These are phyloP conservation scores for Allium sativum DNA, from an alignment of 106 monocot genomes.

Conservation along the genomic window DNA sequence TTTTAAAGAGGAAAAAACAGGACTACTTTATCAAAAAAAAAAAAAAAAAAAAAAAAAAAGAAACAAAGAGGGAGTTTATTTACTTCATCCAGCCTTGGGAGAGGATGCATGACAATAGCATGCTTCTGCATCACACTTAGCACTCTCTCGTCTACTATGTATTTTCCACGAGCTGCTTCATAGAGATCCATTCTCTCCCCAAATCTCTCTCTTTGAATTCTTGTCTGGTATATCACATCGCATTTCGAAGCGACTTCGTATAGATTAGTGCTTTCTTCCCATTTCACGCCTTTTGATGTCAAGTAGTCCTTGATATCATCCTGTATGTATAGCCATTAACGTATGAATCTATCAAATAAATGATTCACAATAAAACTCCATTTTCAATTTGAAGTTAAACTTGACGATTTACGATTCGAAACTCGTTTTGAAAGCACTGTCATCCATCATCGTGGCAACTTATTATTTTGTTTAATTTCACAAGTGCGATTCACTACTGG, in stretches of 20 bases:
- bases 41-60: background rate
- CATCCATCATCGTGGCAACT: too few relatives aligned
- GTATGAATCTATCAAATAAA: too few relatives aligned
- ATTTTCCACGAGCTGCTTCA: constrained; percentile 96
- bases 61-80: background rate
- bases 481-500: too few relatives aligned
- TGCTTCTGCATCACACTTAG: constrained; percentile 77
- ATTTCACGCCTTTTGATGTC: constrained; percentile 61
- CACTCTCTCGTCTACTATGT: constrained; percentile 71
- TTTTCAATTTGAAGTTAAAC: too few relatives aligned
- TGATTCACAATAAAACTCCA: too few relatives aligned
- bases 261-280: constrained; percentile 92
- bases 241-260: constrained; percentile 88
- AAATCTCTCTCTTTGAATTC: constrained; percentile 95
- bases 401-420: too few relatives aligned
- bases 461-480: too few relatives aligned
- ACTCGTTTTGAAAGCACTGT: too few relatives aligned
- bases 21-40: background rate
- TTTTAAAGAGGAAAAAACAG: background rate
- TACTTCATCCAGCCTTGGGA: constrained; percentile 98
- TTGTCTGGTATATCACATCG: constrained; percentile 94
- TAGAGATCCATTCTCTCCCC: constrained; percentile 90
- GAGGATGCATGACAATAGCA: constrained; percentile 95
- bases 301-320: constrained; percentile 95
- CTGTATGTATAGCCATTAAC: constrained; percentile 16